Evolutionary conservation across 1,139 yeast species (phyloP).

Genomic region (Candida pseudoviswanathii): DNA sequence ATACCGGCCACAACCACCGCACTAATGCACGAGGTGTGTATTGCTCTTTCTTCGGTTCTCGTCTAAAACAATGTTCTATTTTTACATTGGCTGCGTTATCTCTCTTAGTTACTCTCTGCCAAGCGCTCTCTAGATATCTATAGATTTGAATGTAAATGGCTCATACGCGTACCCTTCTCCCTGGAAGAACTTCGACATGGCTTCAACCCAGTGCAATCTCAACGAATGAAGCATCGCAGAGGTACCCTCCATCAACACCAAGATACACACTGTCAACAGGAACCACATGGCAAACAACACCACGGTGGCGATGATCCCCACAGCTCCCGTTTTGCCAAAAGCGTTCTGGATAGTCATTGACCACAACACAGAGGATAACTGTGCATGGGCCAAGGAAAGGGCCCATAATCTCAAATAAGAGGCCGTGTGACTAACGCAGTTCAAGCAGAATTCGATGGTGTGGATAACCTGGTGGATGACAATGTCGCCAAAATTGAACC

Average conservation of each 20-base stretch:
- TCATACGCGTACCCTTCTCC: slow-evolving; percentile 92
- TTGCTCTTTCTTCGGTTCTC: not conserved
- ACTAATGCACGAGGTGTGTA: no score
- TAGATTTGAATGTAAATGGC: slow-evolving; percentile 65
- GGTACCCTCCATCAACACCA: slow-evolving; percentile 98
- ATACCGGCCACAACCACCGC: no score
- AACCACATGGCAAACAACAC: slow-evolving; percentile 94
- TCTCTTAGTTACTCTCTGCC: not conserved
- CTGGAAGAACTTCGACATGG: slow-evolving; percentile 96
- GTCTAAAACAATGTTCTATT: not conserved
- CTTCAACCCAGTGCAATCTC: slow-evolving; percentile 98
- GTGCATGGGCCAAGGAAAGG: slow-evolving; percentile 94
- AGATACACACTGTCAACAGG: slow-evolving; percentile 80
- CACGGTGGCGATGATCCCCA: slow-evolving; percentile 75
- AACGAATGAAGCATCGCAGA: slow-evolving; percentile 97
- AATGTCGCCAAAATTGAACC: slow-evolving; percentile 80
- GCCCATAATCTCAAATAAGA: slow-evolving; percentile 98
- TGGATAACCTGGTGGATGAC: slow-evolving; percentile 98
- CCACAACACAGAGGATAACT: slow-evolving; percentile 93
- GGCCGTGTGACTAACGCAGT: slow-evolving; percentile 97
- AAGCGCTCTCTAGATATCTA: slow-evolving; percentile 14
- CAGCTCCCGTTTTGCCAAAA: slow-evolving; percentile 63
- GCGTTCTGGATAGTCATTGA: slow-evolving; percentile 89
- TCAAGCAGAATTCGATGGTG: slow-evolving; percentile 96
- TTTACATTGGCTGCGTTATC: not conserved